Base-by-base conservation (phyloP, 495 filamentous ascomycete species). In the Thozetella sp. region DNA sequence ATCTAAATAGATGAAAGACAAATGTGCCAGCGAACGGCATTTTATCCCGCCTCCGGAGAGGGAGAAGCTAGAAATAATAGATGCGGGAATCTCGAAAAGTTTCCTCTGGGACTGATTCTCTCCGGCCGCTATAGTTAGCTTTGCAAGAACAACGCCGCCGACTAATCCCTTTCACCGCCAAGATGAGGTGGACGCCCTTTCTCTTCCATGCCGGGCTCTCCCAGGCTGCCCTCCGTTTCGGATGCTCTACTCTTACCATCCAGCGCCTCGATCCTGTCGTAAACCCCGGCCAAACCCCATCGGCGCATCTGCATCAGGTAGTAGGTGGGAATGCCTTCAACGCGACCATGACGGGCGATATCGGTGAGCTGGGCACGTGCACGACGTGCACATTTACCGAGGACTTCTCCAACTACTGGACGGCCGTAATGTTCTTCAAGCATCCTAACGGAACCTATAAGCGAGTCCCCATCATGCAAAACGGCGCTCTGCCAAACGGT, bases 271-370 rank as follows among this genome's bases (percentile, higher is more conserved):
- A 76, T 56, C 75, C 77, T n/a, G 58, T 77, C 30, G 79, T 78
- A 53, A 70, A 77, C 63, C 73, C 74, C n/a, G n/a, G n/a, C n/a
- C n/a, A n/a, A n/a, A n/a, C n/a, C n/a, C n/a, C 76, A 3, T 76
- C 77, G 17, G 61, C 79, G 4, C 79, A 82, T 60, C 69, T 82
- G 40, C 79, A 82, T 57, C 77, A 80, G 54, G 76, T 82, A 19
- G 76, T 80, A 1, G 79, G 79, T 25, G 79, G 79, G 25, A 78
- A 82, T 70, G 73, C 70, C 30, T 82, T 82, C 70, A 78, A 79
- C 58, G 74, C 76, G 13, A 69, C 70, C 46, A 80, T 80, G 79
- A 58, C 60, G 3, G 78, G 75, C 22, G 78, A 81, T 50, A 69
- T 80, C n/a, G 73, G 73, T 9, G 70, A 71, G 63, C 59, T 71